phyloP scores from a whole-genome alignment of 1,139 yeast species.

The Hanseniaspora uvarum region DNA sequence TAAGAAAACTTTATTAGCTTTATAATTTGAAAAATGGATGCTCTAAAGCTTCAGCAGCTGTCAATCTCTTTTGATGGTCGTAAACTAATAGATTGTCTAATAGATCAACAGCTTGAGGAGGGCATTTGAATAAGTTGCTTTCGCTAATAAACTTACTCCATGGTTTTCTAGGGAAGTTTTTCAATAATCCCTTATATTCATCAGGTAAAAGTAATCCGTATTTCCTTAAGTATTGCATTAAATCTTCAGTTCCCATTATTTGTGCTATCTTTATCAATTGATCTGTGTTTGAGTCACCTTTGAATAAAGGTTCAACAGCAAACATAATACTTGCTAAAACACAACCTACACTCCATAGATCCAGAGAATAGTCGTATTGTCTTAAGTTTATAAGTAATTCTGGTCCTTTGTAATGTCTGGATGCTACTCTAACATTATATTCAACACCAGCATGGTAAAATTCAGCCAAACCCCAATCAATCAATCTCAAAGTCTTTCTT shows the following conservation, averaged over 20 bases:
- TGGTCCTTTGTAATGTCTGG: slow-evolving; percentile 73
- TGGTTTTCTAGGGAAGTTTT: slow-evolving; percentile 55
- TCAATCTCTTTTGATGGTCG: slow-evolving; percentile 64
- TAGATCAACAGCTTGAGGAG: slow-evolving; percentile 54
- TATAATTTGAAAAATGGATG: slow-evolving; percentile 41
- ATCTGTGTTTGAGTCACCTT: slow-evolving; percentile 70
- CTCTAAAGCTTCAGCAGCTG: slow-evolving; percentile 64
- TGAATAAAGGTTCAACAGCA: slow-evolving; percentile 67
- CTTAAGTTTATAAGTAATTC: slow-evolving; percentile 63
- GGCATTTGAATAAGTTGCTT: slow-evolving; percentile 44
- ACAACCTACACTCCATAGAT: slow-evolving; percentile 75
- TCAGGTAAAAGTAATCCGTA: slow-evolving; percentile 51
- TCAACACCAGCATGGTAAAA: slow-evolving; percentile 71
- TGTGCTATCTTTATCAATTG: slow-evolving; percentile 71
- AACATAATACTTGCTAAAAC: slow-evolving; percentile 69
- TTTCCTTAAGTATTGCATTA: slow-evolving; percentile 49
- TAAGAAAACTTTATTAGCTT: background rate
- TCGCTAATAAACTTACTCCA: slow-evolving; percentile 52
- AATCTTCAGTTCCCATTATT: slow-evolving; percentile 62
- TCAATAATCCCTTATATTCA: slow-evolving; percentile 59
- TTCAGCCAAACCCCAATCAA: slow-evolving; percentile 81
- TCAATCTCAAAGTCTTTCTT: slow-evolving; percentile 51
- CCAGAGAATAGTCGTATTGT: slow-evolving; percentile 68
- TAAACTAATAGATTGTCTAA: slow-evolving; percentile 56
- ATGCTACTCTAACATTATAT: slow-evolving; percentile 71